Percentiles rank a stretch among this genome's conserved stretches.
phyloP scores from a whole-genome alignment of 1,139 yeast species.

The Suhomyces taliae region DNA sequence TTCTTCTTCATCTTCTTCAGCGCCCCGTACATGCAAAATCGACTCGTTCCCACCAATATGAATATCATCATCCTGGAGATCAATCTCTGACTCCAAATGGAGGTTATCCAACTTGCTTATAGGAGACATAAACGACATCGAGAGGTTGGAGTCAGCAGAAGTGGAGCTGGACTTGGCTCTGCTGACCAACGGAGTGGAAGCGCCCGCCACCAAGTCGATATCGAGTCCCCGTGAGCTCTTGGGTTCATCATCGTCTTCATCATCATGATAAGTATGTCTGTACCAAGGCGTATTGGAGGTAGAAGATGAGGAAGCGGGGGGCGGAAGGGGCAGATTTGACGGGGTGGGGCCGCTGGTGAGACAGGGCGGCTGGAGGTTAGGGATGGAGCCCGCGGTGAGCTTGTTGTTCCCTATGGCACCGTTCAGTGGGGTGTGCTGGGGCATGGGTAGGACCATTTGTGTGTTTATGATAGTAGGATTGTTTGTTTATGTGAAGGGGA shows the following conservation, averaged over 20 bases:
- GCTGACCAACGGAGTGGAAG: conserved; percentile 37
- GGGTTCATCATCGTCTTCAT: conserved; percentile 21
- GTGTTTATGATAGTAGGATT: not conserved
- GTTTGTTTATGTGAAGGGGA: conserved; percentile 5
- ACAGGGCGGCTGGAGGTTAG: conserved; percentile 17
- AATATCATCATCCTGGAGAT: conserved; percentile 5
- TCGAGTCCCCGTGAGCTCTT: conserved; percentile 16
- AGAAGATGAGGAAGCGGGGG: conserved; percentile 8
- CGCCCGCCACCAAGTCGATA: conserved; percentile 24
- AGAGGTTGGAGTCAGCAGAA: conserved; percentile 15
- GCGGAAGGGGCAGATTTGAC: conserved; percentile 5
- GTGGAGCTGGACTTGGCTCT: conserved; percentile 2
- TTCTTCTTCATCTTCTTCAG: too few species aligned
- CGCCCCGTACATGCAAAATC: not conserved
- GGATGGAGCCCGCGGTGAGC: conserved; percentile 12
- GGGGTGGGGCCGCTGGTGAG: not conserved
- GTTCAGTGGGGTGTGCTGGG: conserved; percentile 1
- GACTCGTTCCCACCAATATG: conserved; percentile 4
- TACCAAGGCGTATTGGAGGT: conserved; percentile 14
- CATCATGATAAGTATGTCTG: conserved; percentile 12
- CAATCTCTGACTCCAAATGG: conserved; percentile 17
- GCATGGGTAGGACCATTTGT: conserved; percentile 6
- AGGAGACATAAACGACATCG: conserved; percentile 39
- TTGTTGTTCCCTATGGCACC: conserved; percentile 8
- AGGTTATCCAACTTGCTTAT: conserved; percentile 18